Base-by-base conservation (phyloP, 805 yeast genomes). In the Candida saitoana region DNA sequence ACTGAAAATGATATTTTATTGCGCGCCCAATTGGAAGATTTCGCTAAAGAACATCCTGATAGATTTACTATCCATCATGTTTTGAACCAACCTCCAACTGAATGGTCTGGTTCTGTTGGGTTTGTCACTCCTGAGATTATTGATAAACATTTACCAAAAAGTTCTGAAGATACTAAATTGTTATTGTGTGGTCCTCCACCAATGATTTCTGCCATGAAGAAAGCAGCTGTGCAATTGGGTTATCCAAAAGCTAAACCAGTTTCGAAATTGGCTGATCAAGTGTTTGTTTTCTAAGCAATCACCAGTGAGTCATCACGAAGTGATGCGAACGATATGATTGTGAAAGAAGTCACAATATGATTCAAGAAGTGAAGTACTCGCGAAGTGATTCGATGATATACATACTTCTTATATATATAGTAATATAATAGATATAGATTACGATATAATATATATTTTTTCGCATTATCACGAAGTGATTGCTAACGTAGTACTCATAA, bases 111-210 rank as follows among this genome's bases (percentile, higher is more conserved):
- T 41, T 80, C 81, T 42, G 71, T 71, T 37, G 98, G 98, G 20
- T 89, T 80, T 55, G 80, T 89, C 43, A 85, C 95, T 33, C 76
- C 79, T 38, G 95, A 86, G 36, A 69, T 87, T 50, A 69, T 90
- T 64, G 73, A 75, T 52, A 67, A 71, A 40, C 70, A 76, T 55
- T 72, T 85, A 54, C 90, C 95, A 35, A 69, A 72, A 41, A 70
- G 87, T 20, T 56, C 79, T 32, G 71, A 65, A 32, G 81, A 80
- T 51, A 69, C 78, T 46, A 85, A 84, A 71, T 71, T 91, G 52
- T 77, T 91, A 57, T 65, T 90, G 43, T 90, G 97, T 68, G 98
- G 96, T 35, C 97, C 97, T 37, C 95, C 95, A 46, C 89, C 91
- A 48, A 86, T 90, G 96, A 80, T 84, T 36, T 76, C 86, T 46